These are phyloP conservation scores for Salicornia ramosissima DNA, from an alignment of 148 eudicot genomes.

Conservation along the genomic window DNA sequence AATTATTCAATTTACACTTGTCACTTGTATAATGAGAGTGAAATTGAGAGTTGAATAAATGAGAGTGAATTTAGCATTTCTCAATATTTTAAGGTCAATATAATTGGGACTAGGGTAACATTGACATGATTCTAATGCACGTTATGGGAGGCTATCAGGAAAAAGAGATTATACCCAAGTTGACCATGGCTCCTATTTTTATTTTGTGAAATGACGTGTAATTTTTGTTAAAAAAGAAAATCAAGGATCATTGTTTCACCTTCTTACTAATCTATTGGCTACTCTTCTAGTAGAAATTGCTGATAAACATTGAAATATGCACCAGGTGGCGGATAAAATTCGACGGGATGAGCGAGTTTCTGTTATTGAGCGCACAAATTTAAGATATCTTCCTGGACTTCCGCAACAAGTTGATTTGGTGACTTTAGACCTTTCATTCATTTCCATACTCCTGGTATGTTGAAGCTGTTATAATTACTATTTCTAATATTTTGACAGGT, in stretches of 20 bases:
- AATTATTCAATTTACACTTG: no score
- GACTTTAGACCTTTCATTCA: conserved; percentile 96
- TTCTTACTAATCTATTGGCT: neutral
- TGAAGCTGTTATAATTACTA: neutral
- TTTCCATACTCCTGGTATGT: conserved; percentile 83
- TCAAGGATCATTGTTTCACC: neutral
- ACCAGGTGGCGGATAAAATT: conserved; percentile 88
- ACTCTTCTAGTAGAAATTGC: neutral
- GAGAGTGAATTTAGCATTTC: no score
- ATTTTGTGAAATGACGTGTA: neutral
- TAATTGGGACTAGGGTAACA: neutral
- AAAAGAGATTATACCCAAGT: neutral
- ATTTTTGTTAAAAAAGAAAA: neutral
- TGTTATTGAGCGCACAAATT: conserved; percentile 82
- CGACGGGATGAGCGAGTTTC: conserved; percentile 80
- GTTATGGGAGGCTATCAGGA: neutral
- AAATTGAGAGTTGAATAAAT: no score
- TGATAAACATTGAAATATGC: neutral
- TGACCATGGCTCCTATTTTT: neutral
- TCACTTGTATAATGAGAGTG: no score
- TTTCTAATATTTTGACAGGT: conserved; percentile 4
- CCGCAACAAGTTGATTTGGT: conserved; percentile 95
- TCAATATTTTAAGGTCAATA: neutral
- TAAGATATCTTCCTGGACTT: conserved; percentile 80
- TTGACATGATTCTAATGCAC: neutral